Base-by-base conservation (phyloP, 805 yeast genomes). In the Saccharomycopsis amapae region DNA sequence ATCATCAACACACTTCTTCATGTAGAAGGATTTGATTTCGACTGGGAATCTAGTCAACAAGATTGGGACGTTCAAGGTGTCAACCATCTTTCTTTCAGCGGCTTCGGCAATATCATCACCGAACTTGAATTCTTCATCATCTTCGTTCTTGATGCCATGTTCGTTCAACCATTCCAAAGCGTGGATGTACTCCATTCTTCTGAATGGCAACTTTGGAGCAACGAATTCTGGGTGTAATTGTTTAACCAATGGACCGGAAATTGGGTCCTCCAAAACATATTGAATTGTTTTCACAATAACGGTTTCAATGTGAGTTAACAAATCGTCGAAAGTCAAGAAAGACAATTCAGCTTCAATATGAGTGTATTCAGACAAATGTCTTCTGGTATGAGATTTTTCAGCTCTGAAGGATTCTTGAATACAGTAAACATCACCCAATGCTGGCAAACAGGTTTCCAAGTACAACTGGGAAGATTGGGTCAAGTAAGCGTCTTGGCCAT, bases 101-200 rank as follows among this genome's bases (percentile, higher is more conserved):
- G 98, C 98, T 71, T 93, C 99, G 51, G 97, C 97, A 54, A 93
- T 93, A 65, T 93, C 99, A 62, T 93, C 99, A 65, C 99, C 99
- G 57, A 93, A 93, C 68, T 83, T 78, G 81, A 90, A 93, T 56
- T 72, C 69, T 63, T 87, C 84, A 53, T 93, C 97, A 10, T 90
- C 96, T 72, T 93, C 98, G 76, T 90, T 93, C 60, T 81, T 80
- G 59, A 94, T 79, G 45, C 83, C 90, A 68, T 90, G 87, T 68
- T 89, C 97, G 76, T 87, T 86, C 67, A 93, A 80, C 97, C 98
- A 93, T 30, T 81, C 86, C 56, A 93, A 73, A 24, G 98, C 98
- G 44, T 90, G 81, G 48, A 79, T 77, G 70, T 93, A 93, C 57
- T 81, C 79, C 83, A 93, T 76, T 71, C 99, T 82, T 74, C 73